These are phyloP conservation scores for Ceratocystis alfenasii DNA, from an alignment of 2,329 filamentous ascomycete species.

Conservation along the genomic window DNA sequence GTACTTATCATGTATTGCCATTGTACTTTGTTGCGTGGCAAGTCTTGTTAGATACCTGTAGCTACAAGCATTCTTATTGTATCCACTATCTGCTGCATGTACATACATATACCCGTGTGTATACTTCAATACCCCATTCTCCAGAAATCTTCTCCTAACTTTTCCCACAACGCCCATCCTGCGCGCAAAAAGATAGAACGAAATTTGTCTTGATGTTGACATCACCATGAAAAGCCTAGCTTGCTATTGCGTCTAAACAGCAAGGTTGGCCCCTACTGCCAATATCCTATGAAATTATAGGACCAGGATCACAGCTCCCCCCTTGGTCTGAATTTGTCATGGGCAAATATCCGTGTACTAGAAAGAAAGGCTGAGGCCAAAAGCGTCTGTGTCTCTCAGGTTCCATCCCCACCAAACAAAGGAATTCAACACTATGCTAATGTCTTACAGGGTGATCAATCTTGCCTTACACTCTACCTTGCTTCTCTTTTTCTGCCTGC, in stretches of 20 bases:
- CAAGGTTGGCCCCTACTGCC: not conserved
- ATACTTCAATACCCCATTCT: too few relatives aligned
- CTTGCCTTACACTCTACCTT: too few relatives aligned
- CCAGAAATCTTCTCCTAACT: not conserved
- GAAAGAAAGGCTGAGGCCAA: not conserved
- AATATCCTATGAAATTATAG: not conserved
- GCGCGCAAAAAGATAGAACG: not conserved
- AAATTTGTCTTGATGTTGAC: not conserved
- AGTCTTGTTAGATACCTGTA: not conserved
- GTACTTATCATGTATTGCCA: not conserved
- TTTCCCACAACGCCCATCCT: not conserved
- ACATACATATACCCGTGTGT: not conserved
- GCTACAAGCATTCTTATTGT: not conserved
- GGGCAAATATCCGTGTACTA: not conserved
- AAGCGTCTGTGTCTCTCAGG: not conserved
- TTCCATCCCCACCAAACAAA: not conserved
- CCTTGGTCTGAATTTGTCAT: slow-evolving; percentile 5
- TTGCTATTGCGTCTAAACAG: not conserved
- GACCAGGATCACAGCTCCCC: not conserved
- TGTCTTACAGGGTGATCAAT: too few relatives aligned
- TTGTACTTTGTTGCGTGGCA: not conserved
- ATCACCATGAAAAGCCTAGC: not conserved
- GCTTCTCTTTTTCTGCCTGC: not conserved
- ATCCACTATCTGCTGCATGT: not conserved
- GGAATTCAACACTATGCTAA: not conserved